Evolutionary conservation across 257 asterid genomes (phyloP), one percentile per base, ranked within the genome.

Genomic region (Nicotiana sylvestris): DNA sequence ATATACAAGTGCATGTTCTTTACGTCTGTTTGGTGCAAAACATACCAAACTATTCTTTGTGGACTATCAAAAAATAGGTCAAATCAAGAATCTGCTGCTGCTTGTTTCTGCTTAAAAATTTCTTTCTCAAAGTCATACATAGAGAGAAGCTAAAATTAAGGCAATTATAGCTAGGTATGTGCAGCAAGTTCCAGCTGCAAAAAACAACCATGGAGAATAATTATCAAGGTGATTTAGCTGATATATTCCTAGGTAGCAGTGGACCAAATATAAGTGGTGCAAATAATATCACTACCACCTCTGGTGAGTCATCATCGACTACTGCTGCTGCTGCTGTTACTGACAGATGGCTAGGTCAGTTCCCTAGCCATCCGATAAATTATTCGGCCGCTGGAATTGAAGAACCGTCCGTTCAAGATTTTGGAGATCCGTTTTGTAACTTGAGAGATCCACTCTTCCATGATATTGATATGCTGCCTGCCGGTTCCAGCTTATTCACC

Each of bases 171-270:
- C 21, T n/a, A 56, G 53, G 55, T 70, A 82, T 89, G 94, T 88
- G 96, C 82, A 90, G 90, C 46, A 76, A 80, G 61, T 88, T 89
- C 70, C 46, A 66, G 32, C 17, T 79, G 81, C 85, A 88, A 68
- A 70, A 68, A 72, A 21, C 51, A 43, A 82, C 57, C 33, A 95
- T 92, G 98, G 95, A 91, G 30, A 87, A 90, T 18, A 88, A 90
- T 32, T 90, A 82, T 65, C 93, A 88, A 66, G 99, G 99, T 17
- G 98, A 95, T 82, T 87, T 95, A 86, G 88, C 93, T 29, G 99
- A 95, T 85, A 91, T 95, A 77, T 16, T 95, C 67, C 85, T 97
- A 77, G 91, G 93, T 77, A 84, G 81, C 84, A 87, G 87, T 39
- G 86, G 68, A 25, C 84, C 9, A 56, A 56, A 39, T 39, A 39